These are phyloP conservation scores for Voacanga thouarsii DNA, from an alignment of 257 asterid species.

Conservation along the genomic window DNA sequence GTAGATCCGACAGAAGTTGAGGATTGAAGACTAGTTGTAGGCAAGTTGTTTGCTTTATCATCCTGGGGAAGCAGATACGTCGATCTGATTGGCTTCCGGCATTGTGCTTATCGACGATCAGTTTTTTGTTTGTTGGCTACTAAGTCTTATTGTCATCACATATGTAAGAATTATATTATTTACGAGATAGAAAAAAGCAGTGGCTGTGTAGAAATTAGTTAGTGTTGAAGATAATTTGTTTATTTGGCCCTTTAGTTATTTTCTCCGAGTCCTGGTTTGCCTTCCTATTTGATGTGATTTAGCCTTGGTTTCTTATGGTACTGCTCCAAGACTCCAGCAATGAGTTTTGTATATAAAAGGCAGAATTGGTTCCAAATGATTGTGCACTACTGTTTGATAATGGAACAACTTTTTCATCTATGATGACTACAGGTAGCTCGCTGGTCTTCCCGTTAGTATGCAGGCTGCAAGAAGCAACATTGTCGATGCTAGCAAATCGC, in stretches of 20 bases:
- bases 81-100: not conserved
- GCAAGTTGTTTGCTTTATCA: not conserved
- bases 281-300: not conserved
- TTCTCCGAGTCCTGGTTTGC: not conserved
- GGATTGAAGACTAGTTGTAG: constrained; percentile 14
- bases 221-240: not conserved
- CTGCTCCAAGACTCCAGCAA: not conserved
- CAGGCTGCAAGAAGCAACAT: too few species aligned
- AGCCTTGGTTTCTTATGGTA: not conserved
- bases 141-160: constrained; percentile 9
- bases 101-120: not conserved
- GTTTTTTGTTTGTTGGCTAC: constrained; percentile 11
- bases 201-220: constrained; percentile 25
- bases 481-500: too few species aligned
- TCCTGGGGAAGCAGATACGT: not conserved
- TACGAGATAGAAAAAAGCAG: constrained; percentile 17
- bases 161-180: constrained; percentile 17
- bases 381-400: too few species aligned
- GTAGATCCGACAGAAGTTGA: constrained; percentile 30
- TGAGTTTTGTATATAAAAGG: constrained; percentile 2
- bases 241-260: not conserved
- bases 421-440: too few species aligned
- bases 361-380: not conserved
- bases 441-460: too few species aligned
- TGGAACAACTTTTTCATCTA: too few species aligned